Evolutionary conservation across 2,329 filamentous ascomycete species (phyloP), one percentile per base, ranked within the genome.

Genomic region (Penicillium frequentans): DNA sequence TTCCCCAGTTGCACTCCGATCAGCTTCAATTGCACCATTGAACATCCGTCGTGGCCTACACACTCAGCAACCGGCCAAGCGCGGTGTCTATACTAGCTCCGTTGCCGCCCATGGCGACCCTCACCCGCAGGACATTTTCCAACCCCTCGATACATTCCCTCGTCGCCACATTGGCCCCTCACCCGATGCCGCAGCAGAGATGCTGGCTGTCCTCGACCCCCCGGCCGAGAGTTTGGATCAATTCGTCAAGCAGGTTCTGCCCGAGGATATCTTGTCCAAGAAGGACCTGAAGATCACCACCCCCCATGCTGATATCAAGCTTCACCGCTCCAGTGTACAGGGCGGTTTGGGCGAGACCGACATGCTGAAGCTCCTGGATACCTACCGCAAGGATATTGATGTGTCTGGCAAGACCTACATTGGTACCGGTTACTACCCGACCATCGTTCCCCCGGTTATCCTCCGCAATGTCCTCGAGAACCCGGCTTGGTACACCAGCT

Each of bases 401-500:
- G 79, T 84, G 31, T 81, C 82, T 52, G 81, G 82, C 62, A 87
- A 76, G 56, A 71, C 86, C 69, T 90, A 93, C 70, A 93, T 96
- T 64, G 93, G 93, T 5, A 86, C 85, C 56, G 93, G 93, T 56
- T 98, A 97, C 81, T 91, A 93, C 64, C 88, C 86, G 35, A 93
- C 91, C n/a, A 84, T 89, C 64, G 89, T 90, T 1, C 93, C 93
- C 5, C 85, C 91, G 55, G 93, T 97, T 56, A 96, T 98, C 73
- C 91, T 95, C 81, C 84, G 93, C 65, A 97, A 97, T 72, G 84
- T 98, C 5, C 80, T 98, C 57, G 92, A 98, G 81, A 93, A 90
- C 73, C 93, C 93, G 5, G 92, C 88, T 10, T 98, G 93, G 93
- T 98, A 98, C 75, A 98, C 93, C 42, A 96, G 92, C 78, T 97